Evolutionary conservation across 73 alveolate species (phyloP).

Genomic region (Symbiodinium pilosum): DNA sequence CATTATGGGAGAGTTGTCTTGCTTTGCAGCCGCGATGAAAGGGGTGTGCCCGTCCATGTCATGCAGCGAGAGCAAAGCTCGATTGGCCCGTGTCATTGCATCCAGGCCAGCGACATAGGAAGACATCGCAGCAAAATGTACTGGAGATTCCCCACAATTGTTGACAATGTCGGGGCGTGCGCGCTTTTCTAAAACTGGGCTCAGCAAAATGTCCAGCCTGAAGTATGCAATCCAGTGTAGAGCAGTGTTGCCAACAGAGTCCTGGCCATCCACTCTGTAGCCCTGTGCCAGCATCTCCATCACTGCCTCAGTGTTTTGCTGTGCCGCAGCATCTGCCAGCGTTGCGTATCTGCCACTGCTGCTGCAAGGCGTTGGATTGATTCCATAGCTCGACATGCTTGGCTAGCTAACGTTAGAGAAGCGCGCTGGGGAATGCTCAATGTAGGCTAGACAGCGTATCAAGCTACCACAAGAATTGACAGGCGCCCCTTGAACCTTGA

Average conservation of each 20-base stretch:
- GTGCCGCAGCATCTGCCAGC: neutral
- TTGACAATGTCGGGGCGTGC: constrained; percentile 77
- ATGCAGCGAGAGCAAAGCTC: constrained; percentile 37
- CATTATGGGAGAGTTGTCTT: constrained; percentile 75
- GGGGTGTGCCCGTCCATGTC: constrained; percentile 79
- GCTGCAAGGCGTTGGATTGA: neutral
- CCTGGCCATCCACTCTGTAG: constrained; percentile 49
- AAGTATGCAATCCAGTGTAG: constrained; percentile 56
- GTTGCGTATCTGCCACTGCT: neutral
- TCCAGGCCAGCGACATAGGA: constrained; percentile 54
- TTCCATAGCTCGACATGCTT: no score
- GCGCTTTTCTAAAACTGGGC: constrained; percentile 36
- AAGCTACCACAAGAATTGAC: no score
- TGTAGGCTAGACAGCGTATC: no score
- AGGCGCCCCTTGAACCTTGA: no score
- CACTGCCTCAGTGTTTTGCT: constrained; percentile 24
- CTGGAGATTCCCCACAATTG: constrained; percentile 36
- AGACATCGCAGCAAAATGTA: constrained; percentile 69
- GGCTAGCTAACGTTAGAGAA: no score
- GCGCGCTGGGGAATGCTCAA: no score
- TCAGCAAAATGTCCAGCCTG: constrained; percentile 57
- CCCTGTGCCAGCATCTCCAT: constrained; percentile 76
- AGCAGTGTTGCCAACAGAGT: constrained; percentile 66
- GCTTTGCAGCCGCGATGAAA: constrained; percentile 50
- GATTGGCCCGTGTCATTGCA: constrained; percentile 54